Conservation (phyloP, 2,329 filamentous ascomycete genomes). For the Pseudopyricularia javanii region DNA sequence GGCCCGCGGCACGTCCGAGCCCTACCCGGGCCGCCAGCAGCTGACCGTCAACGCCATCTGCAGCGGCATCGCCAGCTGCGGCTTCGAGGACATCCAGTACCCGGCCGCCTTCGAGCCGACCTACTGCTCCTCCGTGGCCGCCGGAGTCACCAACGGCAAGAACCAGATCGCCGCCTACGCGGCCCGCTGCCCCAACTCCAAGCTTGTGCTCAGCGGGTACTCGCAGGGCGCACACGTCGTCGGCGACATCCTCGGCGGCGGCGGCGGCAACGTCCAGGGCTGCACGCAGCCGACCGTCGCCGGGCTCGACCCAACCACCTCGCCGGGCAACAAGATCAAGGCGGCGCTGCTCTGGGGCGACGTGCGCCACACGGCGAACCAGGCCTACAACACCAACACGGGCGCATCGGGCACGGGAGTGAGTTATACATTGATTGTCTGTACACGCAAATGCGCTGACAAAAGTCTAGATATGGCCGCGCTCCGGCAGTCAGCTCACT, state of each 20-base stretch:
- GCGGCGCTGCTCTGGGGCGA: constrained; percentile 15
- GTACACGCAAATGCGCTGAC: too few species aligned
- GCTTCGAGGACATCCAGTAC: constrained; percentile 13
- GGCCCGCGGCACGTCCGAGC: constrained; percentile 16
- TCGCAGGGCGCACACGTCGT: constrained; percentile 9
- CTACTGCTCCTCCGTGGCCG: constrained; percentile 14
- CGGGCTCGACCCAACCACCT: constrained; percentile 3
- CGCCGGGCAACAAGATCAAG: constrained; percentile 9
- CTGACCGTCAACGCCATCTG: constrained; percentile 15
- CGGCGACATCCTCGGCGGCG: constrained; percentile 10
- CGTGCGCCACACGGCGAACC: constrained; percentile 13
- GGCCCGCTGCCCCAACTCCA: constrained; percentile 13
- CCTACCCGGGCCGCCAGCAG: constrained; percentile 16
- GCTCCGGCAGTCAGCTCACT: constrained; percentile 10
- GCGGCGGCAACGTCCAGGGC: constrained; percentile 8
- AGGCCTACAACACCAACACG: constrained; percentile 14
- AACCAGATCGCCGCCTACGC: constrained; percentile 14
- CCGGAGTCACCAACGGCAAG: constrained; percentile 11
- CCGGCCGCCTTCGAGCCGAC: constrained; percentile 4
- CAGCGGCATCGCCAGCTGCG: constrained; percentile 13
- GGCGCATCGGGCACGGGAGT: constrained; percentile 6
- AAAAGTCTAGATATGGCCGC: constrained; percentile 10
- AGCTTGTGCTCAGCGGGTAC: constrained; percentile 16
- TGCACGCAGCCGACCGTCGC: constrained; percentile 8
- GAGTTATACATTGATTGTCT: not conserved